Base-by-base conservation (phyloP, 352 stramenopile species). In the Thraustochytrium striatum region DNA sequence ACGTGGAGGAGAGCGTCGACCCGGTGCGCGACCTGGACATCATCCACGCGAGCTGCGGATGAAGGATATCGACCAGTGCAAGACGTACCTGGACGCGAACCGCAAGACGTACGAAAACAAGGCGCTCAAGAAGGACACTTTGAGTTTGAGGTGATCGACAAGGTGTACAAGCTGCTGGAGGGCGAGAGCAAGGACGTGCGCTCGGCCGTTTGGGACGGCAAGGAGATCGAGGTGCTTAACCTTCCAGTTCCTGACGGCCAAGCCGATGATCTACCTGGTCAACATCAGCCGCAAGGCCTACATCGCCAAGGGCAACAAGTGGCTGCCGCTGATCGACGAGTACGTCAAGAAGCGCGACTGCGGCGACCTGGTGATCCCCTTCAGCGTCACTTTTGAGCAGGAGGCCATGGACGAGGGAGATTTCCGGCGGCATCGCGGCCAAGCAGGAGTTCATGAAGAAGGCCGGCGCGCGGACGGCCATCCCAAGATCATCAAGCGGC, bases 201-300 rank as follows among this genome's bases (percentile, higher is more conserved):
- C 38, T 95, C 94, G 70, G 93, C 90, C 58, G 87, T 90, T 30
- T 97, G 93, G 93, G 92, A 72, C 36, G 86, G 89, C 30, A 53
- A 82, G n/a, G 85, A 89, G 41, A 90, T 97, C 7, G 92, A 97
- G 38, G 82, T 96, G 3, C 85, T 97, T 7, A 97, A 97, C 85
- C 36, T 87, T 94, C 78, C 92, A 97, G 86, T 85, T 97, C 21
- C 79, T 97, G 57, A 97, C 93, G 13, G 92, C 92, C 53, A 97
- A 97, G 88, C 92, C 93, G 0, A 89, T 95, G n/a, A 96, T 99
- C 38, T 99, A 98, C 88, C 88, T 99, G 30, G 93, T 99, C 55
- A 99, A 99, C 87, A 89, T 99, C 62, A 97, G 89, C 81, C 97
- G 98, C 88, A 96, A 96, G 84, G 95, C 97, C 83, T 99, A 98